These are phyloP conservation scores for Apophysomyces trapeziformis DNA, from an alignment of 371 early-diverging fungal species.

Conservation along the genomic window DNA sequence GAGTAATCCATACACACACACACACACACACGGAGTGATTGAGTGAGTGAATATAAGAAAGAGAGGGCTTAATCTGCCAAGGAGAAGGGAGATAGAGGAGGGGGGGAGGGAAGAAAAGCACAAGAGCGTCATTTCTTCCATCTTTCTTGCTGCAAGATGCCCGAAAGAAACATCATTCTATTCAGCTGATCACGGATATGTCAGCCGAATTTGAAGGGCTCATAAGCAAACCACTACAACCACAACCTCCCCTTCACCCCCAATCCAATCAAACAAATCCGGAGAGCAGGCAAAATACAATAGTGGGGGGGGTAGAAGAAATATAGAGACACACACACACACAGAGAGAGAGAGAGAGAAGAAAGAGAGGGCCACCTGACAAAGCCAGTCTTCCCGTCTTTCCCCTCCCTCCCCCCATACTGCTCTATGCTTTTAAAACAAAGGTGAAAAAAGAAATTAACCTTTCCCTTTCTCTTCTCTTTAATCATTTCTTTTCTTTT, in stretches of 20 bases:
- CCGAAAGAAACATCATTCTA: background rate
- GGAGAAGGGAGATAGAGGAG: background rate
- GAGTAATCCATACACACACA: background rate
- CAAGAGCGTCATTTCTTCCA: slow-evolving; percentile 8
- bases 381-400: too few relatives aligned
- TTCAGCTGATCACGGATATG: slow-evolving; percentile 7
- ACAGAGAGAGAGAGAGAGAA: too few relatives aligned
- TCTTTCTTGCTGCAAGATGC: slow-evolving; percentile 5
- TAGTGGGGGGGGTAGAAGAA: background rate
- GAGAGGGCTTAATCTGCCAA: slow-evolving; percentile 3
- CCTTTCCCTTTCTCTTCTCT: background rate
- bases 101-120: background rate
- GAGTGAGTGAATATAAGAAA: too few relatives aligned
- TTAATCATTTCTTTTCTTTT: background rate
- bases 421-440: slow-evolving; percentile 1
- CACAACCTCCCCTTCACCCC: background rate
- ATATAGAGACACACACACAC: too few relatives aligned
- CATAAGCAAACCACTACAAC: too few relatives aligned
- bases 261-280: slow-evolving; percentile 3
- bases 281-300: background rate
- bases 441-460: background rate
- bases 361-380: background rate
- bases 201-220: slow-evolving; percentile 7
- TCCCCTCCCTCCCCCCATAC: background rate
- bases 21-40: too few relatives aligned